These are phyloP conservation scores for Beauveria scarabaeidicola DNA, from an alignment of 2,329 filamentous ascomycete genomes.

Conservation along the genomic window DNA sequence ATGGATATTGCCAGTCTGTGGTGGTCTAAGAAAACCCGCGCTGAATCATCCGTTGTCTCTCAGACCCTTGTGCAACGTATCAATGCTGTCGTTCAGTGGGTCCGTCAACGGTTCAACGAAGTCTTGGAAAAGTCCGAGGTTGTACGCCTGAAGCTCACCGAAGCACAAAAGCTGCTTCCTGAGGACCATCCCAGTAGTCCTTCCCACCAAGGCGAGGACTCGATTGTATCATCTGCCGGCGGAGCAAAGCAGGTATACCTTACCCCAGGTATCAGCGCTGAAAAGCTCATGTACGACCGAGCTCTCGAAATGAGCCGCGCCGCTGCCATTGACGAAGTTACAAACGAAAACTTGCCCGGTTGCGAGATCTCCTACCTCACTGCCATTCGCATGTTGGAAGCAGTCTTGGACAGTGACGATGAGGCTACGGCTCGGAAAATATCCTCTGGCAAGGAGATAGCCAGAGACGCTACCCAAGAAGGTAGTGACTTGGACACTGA, in stretches of 20 bases:
- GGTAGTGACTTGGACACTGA: conserved; percentile 34
- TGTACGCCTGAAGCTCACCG: conserved; percentile 78
- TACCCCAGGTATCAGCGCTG: conserved; percentile 82
- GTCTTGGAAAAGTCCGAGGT: conserved; percentile 93
- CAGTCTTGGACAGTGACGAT: conserved; percentile 79
- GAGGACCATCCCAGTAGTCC: conserved; percentile 81
- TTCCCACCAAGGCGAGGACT: conserved; percentile 59
- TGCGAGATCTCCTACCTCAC: conserved; percentile 93
- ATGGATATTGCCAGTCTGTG: conserved; percentile 92
- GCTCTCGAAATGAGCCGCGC: conserved; percentile 93
- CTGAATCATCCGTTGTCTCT: conserved; percentile 41
- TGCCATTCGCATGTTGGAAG: conserved; percentile 89
- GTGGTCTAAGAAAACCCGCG: conserved; percentile 76
- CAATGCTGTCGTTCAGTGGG: conserved; percentile 93
- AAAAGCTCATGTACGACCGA: conserved; percentile 96
- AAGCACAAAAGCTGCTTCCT: conserved; percentile 77
- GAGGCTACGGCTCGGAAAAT: conserved; percentile 31
- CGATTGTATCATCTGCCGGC: conserved; percentile 45
- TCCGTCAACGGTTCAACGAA: conserved; percentile 89
- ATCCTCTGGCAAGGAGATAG: conserved; percentile 31
- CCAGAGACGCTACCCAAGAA: conserved; percentile 28
- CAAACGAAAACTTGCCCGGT: conserved; percentile 75
- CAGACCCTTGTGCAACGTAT: conserved; percentile 60
- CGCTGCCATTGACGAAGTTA: conserved; percentile 91
- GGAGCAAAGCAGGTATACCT: conserved; percentile 73